Base-by-base conservation (phyloP, 2,329 filamentous ascomycete species). In the Lanzia echinophila region DNA sequence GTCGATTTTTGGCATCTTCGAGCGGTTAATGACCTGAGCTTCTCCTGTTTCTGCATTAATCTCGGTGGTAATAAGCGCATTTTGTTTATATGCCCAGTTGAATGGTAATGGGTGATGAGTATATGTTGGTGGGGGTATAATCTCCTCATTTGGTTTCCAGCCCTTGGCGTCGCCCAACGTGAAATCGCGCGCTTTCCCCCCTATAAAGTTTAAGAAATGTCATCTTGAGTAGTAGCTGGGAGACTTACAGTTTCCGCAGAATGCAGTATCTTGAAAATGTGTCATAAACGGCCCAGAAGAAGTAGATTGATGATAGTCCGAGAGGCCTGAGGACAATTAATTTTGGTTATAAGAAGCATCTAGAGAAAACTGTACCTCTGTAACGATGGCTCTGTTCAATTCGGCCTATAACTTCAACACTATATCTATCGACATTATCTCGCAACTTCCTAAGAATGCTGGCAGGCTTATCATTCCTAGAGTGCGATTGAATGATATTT, bases 331-430 rank as follows among this genome's bases (percentile, higher is more conserved):
- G 51, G 32, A 54, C 24, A 20, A 34, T 58, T 19, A 57, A 36
- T 15, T 32, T 3, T 11, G 38, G 24, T 8, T 34, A 32, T 6
- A 24, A 43, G 10, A 15, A 46, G 41, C 11, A 24, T 43, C 11
- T 54, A 67, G 10, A 43, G 22, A 7, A 15, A 48, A 2, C 19
- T 12, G 24, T 68, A 78, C 84, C 84, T 67, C 92, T 82, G 70
- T 95, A 99, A 36, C 92, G 82, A 74, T 97, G 90, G 1, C 87
- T 94, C 61, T 88, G 83, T 53, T 84, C 81, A 57, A 96, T 80
- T 19, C 83, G 71, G 7, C 90, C 90, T 3, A 91, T 77, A 1
- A 84, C 77, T 61, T 90, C 82, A 31, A 89, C 77, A 4, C 77
- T 71, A 67, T 91, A 92, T 8, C 70, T 78, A 8, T 75, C 78